These are phyloP conservation scores for Lepiota venenata DNA, from an alignment of 768 basidiomycete species.

Conservation along the genomic window DNA sequence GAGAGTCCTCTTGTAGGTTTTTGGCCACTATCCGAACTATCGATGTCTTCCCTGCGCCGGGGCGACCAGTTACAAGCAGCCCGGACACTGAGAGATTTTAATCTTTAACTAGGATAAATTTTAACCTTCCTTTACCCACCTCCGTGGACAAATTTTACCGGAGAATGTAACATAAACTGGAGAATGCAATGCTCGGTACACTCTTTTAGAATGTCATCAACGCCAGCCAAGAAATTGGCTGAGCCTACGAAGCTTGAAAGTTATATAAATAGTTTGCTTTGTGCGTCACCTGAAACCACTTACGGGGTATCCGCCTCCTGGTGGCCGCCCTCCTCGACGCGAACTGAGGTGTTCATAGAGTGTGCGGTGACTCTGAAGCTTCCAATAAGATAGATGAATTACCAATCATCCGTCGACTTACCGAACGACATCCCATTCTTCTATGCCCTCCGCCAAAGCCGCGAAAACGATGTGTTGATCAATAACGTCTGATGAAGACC, in stretches of 20 bases:
- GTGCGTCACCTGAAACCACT: not conserved
- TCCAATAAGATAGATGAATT: not conserved
- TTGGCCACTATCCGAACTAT: slow-evolving; percentile 61
- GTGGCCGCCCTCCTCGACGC: not conserved
- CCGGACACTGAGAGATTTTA: slow-evolving; percentile 47
- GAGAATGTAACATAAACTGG: slow-evolving; percentile 54
- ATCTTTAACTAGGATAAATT: not conserved
- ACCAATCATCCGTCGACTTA: slow-evolving; percentile 21
- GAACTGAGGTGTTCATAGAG: not conserved
- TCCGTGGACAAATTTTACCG: slow-evolving; percentile 46
- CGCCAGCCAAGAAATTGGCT: slow-evolving; percentile 50
- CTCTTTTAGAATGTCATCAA: slow-evolving; percentile 56
- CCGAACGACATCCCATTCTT: slow-evolving; percentile 70
- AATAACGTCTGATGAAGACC: slow-evolving; percentile 47
- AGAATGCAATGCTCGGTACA: slow-evolving; percentile 55
- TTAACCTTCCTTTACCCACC: slow-evolving; percentile 33
- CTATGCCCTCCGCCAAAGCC: slow-evolving; percentile 41
- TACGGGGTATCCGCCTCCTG: not conserved
- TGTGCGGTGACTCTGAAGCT: slow-evolving; percentile 1
- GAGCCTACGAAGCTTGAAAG: not conserved
- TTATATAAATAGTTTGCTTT: not conserved
- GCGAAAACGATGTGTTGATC: slow-evolving; percentile 59
- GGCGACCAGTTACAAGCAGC: slow-evolving; percentile 71
- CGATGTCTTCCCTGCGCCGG: slow-evolving; percentile 83
- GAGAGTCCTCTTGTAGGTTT: slow-evolving; percentile 56